Evolutionary conservation across 441 rosid species (phyloP), one percentile per base, ranked within the genome.

Genomic region (Populus hybrid): DNA sequence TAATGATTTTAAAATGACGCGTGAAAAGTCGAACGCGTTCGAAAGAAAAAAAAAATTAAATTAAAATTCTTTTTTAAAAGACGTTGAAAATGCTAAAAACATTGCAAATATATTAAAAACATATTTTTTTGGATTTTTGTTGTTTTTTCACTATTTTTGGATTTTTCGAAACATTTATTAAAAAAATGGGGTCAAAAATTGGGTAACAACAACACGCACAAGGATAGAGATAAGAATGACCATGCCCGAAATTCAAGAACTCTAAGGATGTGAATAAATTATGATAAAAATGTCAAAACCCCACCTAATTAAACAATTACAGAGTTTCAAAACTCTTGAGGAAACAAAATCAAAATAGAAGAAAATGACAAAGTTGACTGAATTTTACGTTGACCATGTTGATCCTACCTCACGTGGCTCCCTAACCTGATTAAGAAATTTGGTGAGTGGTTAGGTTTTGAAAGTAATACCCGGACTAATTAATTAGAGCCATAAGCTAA

Each of bases 381-480:
- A 83, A 84, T 83, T 84, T 79, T 74, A 20, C 9, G 64, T 78
- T 82, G 84, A 80, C 84, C 81, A 79, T 10, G 54, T 6, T 28
- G 75, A 73, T 73, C 23, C 69, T 50, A 40, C 78, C 85, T 84
- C 87, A 78, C 89, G 86, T 84, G 88, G 88, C 83, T 72, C 6
- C 38, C 76, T 76, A 74, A 63, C 81, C 80, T 82, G 84, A 70
- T 76, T 81, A 80, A 73, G 85, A 84, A 83, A 80, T 83, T 82
- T 71, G 81, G 81, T 21, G 36, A 40, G 4, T 67, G 83, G 84
- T 83, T 85, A 82, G 88, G 87, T 86, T 81, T 69, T 76, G 80
- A 67, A 73, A 78, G 5, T 26, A 67, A 72, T 50, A 26, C 11
- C 9, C 64, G 16, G 59, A 32, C 34, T 34, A 2, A 28, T 18